Percentiles rank a stretch among this genome's conserved stretches.
Conservation (phyloP, 495 filamentous ascomycete species). For the Xylaria longipes region DNA sequence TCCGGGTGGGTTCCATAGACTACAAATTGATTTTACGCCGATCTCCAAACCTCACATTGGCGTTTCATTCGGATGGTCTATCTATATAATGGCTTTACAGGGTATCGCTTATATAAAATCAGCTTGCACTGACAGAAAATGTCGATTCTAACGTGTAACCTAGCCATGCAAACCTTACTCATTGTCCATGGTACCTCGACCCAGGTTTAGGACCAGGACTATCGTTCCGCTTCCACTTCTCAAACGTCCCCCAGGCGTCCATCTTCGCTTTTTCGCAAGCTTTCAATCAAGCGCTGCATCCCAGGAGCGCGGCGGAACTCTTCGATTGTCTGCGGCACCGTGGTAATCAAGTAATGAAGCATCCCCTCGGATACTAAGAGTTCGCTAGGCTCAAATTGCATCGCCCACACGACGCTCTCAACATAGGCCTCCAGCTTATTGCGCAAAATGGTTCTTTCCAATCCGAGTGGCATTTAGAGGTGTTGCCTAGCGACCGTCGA, state of each 20-base stretch:
- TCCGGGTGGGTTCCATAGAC: not conserved
- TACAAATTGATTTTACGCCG: no score
- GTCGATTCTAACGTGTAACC: not conserved
- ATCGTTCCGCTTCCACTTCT: not conserved
- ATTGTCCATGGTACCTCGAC: not conserved
- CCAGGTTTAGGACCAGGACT: not conserved
- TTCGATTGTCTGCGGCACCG: not conserved
- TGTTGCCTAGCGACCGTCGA: not conserved
- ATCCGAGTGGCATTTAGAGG: not conserved
- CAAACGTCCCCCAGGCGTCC: constrained; percentile 2
- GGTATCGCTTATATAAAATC: not conserved
- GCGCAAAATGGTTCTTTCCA: not conserved
- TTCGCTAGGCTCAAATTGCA: not conserved
- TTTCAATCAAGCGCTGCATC: not conserved
- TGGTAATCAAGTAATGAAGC: not conserved
- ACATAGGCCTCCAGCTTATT: constrained; percentile 14
- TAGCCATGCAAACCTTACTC: no score
- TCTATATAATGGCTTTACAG: not conserved
- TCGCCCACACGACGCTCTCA: not conserved
- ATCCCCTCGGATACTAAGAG: not conserved
- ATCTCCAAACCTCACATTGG: not conserved
- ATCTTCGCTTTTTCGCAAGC: constrained; percentile 4
- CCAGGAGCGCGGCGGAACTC: constrained; percentile 8
- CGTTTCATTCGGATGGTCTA: not conserved
- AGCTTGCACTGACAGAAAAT: not conserved